These are phyloP conservation scores for Quercus lobata DNA, from an alignment of 331 rosid genomes.

Conservation along the genomic window DNA sequence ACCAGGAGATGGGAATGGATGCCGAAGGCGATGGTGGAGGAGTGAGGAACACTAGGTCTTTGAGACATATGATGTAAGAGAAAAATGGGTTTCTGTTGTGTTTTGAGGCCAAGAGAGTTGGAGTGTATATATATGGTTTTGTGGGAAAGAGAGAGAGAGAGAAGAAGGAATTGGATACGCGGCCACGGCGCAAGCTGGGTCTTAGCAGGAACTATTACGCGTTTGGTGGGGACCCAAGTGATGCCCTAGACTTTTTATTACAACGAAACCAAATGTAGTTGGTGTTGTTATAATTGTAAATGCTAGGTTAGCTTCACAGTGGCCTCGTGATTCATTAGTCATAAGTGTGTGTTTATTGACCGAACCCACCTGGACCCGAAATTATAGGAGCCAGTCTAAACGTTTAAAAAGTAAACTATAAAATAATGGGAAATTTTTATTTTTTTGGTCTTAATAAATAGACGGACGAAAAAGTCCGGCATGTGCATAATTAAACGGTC, in stretches of 20 bases:
- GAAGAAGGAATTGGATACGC: too few relatives aligned
- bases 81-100: conserved; percentile 1
- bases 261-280: too few relatives aligned
- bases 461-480: too few relatives aligned
- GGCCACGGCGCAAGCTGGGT: not conserved
- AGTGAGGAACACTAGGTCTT: conserved; percentile 61
- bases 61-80: conserved; percentile 68
- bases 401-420: too few relatives aligned
- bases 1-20: conserved; percentile 87
- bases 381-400: not conserved
- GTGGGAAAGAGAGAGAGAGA: not conserved
- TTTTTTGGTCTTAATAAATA: too few relatives aligned
- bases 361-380: not conserved
- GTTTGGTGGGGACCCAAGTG: not conserved
- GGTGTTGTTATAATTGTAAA: too few relatives aligned
- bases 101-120: not conserved
- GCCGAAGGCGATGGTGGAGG: conserved; percentile 67
- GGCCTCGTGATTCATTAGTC: too few relatives aligned
- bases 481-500: too few relatives aligned
- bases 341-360: not conserved
- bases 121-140: not conserved
- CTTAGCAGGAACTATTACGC: not conserved
- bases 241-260: not conserved
- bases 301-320: too few relatives aligned
- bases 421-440: too few relatives aligned